Percentiles rank a stretch among this genome's conserved stretches.
phyloP scores from a whole-genome alignment of 371 early-diverging fungal species.

The Haplosporangium sp. region DNA sequence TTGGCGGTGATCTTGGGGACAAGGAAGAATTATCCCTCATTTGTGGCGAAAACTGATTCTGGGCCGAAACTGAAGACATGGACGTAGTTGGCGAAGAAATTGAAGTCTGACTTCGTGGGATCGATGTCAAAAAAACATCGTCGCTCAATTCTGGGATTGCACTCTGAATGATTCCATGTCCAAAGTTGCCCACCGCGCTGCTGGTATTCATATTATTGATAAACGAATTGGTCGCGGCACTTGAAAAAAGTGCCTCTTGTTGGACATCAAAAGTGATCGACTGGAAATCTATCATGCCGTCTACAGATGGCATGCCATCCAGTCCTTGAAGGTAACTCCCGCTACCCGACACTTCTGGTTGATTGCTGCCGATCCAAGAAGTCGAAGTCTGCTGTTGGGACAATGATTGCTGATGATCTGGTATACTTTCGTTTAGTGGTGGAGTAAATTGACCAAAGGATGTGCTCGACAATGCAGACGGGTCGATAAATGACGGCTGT shows the following conservation, averaged over 20 bases:
- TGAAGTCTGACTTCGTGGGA: constrained; percentile 4
- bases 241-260: constrained; percentile 37
- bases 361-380: constrained; percentile 1
- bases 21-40: background rate
- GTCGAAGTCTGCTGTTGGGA: constrained; percentile 11
- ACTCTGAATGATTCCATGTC: background rate
- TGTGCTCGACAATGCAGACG: background rate
- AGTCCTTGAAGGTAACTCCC: constrained; percentile 1
- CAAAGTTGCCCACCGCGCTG: background rate
- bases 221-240: constrained; percentile 25
- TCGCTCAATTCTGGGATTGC: background rate
- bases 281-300: constrained; percentile 27
- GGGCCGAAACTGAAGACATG: constrained; percentile 1
- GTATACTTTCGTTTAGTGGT: background rate
- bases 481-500: constrained; percentile 19
- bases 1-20: constrained; percentile 4
- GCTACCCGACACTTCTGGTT: background rate
- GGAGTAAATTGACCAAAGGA: background rate
- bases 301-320: background rate
- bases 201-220: background rate
- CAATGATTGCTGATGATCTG: constrained; percentile 3
- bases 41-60: constrained; percentile 5
- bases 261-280: constrained; percentile 31
- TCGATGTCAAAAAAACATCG: constrained; percentile 28
- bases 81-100: constrained; percentile 20